Evolutionary conservation across 495 filamentous ascomycete species (phyloP), one percentile per base, ranked within the genome.

Genomic region (Neurospora sp.): DNA sequence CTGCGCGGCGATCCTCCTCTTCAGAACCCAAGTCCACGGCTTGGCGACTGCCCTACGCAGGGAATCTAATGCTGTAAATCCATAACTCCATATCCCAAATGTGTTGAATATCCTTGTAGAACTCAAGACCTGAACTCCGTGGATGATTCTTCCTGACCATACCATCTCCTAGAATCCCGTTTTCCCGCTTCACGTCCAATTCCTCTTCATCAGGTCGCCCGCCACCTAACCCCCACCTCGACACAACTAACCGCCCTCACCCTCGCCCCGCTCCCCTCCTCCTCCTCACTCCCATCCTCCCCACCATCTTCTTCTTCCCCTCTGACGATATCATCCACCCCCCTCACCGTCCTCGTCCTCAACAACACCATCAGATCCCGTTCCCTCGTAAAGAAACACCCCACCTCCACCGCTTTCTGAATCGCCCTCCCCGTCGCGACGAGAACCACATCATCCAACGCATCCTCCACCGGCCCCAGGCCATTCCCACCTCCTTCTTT

Each of bases 341-440:
- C 88, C 22, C 87, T 81, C 31, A 93, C 83, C 76, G 86, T 90
- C 73, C 90, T 88, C 69, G 92, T 93, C 76, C 83, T 84, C 70
- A 92, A 72, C 72, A 84, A 74, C 7, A 93, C 89, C 2, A 78
- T 72, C 74, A 88, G 87, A 71, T 89, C 88, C 22, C 79, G 80
- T 73, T 88, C 85, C 40, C 86, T 83, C 82, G 88, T 85, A 75
- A 93, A 92, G 78, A 87, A 91, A 72, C 86, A 79, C 16, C 86
- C 92, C 10, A 93, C 82, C 70, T 83, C 81, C 39, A 94, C 75
- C 38, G 89, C 90, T 81, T 88, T 91, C 78, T 89, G 85, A 70
- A 97, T 94, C 40, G 93, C 94, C 75, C 87, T 88, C 40, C 92
- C 93, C 1, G 92, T 94, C 18, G 89, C 95, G 71, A 94, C 91